phyloP scores from a whole-genome alignment of 2,329 filamentous ascomycete species.

The Pseudocercospora macadamiae region DNA sequence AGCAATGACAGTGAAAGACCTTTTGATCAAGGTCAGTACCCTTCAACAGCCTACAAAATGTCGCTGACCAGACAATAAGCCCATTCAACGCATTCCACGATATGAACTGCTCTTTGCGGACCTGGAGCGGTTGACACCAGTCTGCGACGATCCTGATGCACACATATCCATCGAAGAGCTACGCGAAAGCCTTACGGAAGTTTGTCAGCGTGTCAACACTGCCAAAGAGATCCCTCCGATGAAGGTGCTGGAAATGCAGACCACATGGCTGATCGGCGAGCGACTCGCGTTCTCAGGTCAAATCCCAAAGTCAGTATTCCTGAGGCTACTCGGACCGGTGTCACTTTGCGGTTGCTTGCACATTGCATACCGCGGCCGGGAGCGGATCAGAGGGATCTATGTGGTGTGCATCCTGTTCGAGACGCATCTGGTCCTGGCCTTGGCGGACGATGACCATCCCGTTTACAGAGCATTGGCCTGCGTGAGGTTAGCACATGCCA shows the following conservation, averaged over 20 bases:
- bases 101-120: conserved; percentile 88
- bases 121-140: conserved; percentile 78
- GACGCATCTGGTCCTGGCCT: conserved; percentile 76
- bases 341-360: conserved; percentile 81
- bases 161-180: conserved; percentile 79
- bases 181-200: conserved; percentile 70
- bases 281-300: conserved; percentile 74
- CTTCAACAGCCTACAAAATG: too few relatives aligned
- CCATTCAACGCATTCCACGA: conserved; percentile 88
- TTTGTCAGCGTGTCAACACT: conserved; percentile 78
- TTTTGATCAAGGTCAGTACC: conserved; percentile 82
- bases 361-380: conserved; percentile 75
- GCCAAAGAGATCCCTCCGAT: conserved; percentile 73
- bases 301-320: conserved; percentile 63
- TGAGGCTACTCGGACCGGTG: conserved; percentile 75
- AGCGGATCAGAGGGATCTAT: conserved; percentile 73
- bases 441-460: conserved; percentile 63
- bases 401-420: conserved; percentile 85
- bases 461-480: conserved; percentile 75
- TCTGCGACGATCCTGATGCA: conserved; percentile 80
- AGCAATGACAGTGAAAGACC: conserved; percentile 78
- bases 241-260: conserved; percentile 71
- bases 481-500: conserved; percentile 67
- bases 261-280: conserved; percentile 83
- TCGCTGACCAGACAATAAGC: too few relatives aligned